Percentiles rank a stretch among this genome's conserved stretches.
Evolutionary conservation across 2,329 filamentous ascomycete species (phyloP).

Genomic region (Monosporascus cannonballus): DNA sequence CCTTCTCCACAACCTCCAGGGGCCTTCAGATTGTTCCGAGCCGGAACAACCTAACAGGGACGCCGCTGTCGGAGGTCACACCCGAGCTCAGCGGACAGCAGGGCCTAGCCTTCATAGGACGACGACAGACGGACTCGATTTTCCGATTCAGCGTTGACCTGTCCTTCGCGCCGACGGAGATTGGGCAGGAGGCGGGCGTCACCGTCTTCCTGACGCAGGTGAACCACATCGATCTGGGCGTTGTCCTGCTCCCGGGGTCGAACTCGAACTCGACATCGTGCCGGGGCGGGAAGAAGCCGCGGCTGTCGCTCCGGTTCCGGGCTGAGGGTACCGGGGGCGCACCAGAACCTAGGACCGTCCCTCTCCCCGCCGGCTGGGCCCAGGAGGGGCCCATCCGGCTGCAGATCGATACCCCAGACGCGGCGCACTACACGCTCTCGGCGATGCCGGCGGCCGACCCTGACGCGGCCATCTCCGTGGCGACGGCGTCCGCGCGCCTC

Average conservation of each 20-base stretch:
- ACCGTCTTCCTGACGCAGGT: constrained; percentile 27
- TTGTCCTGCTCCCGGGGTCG: constrained; percentile 15
- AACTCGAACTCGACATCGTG: neutral
- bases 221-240: constrained; percentile 26
- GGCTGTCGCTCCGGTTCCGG: constrained; percentile 20
- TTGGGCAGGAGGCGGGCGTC: constrained; percentile 26
- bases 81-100: constrained; percentile 16
- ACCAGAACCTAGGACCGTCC: constrained; percentile 9
- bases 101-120: constrained; percentile 24
- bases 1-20: constrained; percentile 13
- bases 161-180: constrained; percentile 15
- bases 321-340: constrained; percentile 17
- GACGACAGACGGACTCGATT: constrained; percentile 25
- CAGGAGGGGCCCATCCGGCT: constrained; percentile 18
- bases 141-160: constrained; percentile 27
- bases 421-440: constrained; percentile 24
- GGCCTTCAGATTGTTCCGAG: constrained; percentile 22
- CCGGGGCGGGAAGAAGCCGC: constrained; percentile 6
- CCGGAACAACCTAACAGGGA: constrained; percentile 22
- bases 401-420: constrained; percentile 20
- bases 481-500: constrained; percentile 21
- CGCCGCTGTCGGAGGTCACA: constrained; percentile 5
- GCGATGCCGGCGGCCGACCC: constrained; percentile 17
- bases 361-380: constrained; percentile 19
- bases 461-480: constrained; percentile 12